phyloP scores from a whole-genome alignment of 2,329 filamentous ascomycete genomes.

The Penicillium fuscoglaucum region DNA sequence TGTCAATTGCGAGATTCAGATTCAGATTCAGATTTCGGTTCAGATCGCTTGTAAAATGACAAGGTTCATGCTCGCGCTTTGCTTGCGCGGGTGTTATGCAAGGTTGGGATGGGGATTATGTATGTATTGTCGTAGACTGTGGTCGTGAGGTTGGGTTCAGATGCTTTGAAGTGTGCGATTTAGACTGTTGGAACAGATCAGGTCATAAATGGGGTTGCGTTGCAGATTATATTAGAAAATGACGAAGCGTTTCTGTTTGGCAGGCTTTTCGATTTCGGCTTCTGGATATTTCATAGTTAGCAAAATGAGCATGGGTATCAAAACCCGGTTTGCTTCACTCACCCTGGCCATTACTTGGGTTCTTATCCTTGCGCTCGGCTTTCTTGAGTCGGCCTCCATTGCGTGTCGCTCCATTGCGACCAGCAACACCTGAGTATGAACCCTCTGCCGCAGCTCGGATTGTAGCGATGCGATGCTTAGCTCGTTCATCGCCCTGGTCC shows the following conservation, averaged over 20 bases:
- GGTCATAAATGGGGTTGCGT: background rate
- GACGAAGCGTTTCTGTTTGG: slow-evolving; percentile 28
- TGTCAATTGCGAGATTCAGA: background rate
- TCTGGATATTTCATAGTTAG: background rate
- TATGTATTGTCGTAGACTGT: slow-evolving; percentile 1
- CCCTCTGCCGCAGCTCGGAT: slow-evolving; percentile 79
- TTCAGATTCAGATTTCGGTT: background rate
- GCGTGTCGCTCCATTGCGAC: slow-evolving; percentile 8
- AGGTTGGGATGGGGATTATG: slow-evolving; percentile 1
- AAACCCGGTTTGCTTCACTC: background rate
- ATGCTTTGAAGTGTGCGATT: background rate
- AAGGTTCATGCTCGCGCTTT: background rate
- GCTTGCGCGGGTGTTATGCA: slow-evolving; percentile 2
- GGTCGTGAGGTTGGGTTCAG: background rate
- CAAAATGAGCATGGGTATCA: background rate
- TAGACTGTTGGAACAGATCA: background rate
- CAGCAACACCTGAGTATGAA: slow-evolving; percentile 32
- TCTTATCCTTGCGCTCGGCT: slow-evolving; percentile 5
- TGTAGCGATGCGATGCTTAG: slow-evolving; percentile 79
- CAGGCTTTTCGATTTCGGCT: slow-evolving; percentile 16
- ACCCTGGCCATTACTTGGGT: slow-evolving; percentile 9
- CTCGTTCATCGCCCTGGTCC: slow-evolving; percentile 85
- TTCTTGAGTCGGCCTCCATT: slow-evolving; percentile 17
- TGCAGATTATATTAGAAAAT: slow-evolving; percentile 19
- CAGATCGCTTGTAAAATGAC: slow-evolving; percentile 1